Percentiles rank a stretch among this genome's conserved stretches.
Evolutionary conservation across 768 basidiomycete genomes (phyloP).

Genomic region (Hygrophoropsis aurantiaca): DNA sequence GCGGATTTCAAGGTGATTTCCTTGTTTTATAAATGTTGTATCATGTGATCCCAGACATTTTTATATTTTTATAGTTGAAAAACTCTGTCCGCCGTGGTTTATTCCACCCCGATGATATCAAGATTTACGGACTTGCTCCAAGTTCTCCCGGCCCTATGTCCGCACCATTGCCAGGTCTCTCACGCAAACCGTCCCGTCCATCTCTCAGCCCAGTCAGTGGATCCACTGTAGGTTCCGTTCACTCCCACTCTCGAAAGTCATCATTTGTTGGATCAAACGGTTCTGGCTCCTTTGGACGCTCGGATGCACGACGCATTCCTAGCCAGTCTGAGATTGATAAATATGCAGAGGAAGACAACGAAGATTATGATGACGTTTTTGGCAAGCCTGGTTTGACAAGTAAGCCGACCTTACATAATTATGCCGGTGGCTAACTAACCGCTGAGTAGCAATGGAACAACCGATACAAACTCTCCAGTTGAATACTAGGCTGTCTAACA

Average conservation of each 20-base stretch:
- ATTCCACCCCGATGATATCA: conserved; percentile 89
- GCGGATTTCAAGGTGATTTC: conserved; percentile 74
- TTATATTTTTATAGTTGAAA: conserved; percentile 49
- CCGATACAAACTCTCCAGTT: conserved; percentile 77
- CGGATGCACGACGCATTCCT: conserved; percentile 56
- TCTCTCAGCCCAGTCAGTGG: conserved; percentile 45
- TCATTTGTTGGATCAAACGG: conserved; percentile 46
- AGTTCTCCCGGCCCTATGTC: conserved; percentile 60
- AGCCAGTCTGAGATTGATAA: conserved; percentile 73
- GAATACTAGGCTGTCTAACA: conserved; percentile 82
- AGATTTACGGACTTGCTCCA: conserved; percentile 60
- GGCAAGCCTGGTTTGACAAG: conserved; percentile 70
- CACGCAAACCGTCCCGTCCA: conserved; percentile 53
- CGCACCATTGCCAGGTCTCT: conserved; percentile 61
- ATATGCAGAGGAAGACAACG: conserved; percentile 84
- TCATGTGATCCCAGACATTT: not conserved
- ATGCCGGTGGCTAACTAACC: conserved; percentile 1
- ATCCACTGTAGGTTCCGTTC: conserved; percentile 23
- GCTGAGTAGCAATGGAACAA: conserved; percentile 49
- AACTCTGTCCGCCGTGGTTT: conserved; percentile 71
- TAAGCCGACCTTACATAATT: conserved; percentile 36
- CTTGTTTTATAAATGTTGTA: not conserved
- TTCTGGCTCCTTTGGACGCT: conserved; percentile 60
- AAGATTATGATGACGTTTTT: conserved; percentile 96
- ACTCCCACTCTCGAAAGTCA: conserved; percentile 59